Conservation (phyloP, 768 basidiomycete species). For the Hydnomerulius pinastri region DNA sequence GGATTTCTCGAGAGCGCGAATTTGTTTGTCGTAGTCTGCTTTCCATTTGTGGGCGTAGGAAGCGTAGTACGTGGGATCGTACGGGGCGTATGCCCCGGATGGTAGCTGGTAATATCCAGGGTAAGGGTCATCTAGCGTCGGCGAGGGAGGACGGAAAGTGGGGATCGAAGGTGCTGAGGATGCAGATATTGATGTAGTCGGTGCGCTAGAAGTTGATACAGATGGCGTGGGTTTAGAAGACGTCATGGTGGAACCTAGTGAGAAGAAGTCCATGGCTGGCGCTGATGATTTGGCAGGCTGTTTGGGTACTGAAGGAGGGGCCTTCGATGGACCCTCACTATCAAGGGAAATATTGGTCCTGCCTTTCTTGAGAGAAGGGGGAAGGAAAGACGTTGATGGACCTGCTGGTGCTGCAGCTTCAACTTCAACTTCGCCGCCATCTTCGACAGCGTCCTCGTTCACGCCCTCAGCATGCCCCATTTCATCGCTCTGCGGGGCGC, state of each 20-base stretch:
- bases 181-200: slow-evolving; percentile 59
- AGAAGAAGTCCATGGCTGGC: slow-evolving; percentile 66
- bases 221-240: slow-evolving; percentile 9
- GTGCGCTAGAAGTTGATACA: slow-evolving; percentile 33
- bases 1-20: slow-evolving; percentile 73
- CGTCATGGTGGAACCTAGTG: slow-evolving; percentile 44
- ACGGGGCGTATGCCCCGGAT: slow-evolving; percentile 75
- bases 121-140: slow-evolving; percentile 73
- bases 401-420: not conserved
- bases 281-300: slow-evolving; percentile 18
- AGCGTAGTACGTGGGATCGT: slow-evolving; percentile 70
- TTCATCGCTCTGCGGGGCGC: slow-evolving; percentile 8
- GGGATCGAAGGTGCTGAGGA: slow-evolving; percentile 73
- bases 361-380: slow-evolving; percentile 60
- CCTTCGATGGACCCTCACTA: slow-evolving; percentile 25
- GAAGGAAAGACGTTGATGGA: slow-evolving; percentile 52
- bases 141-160: slow-evolving; percentile 71
- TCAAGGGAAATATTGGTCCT: slow-evolving; percentile 60
- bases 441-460: slow-evolving; percentile 19
- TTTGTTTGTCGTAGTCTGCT: slow-evolving; percentile 66
- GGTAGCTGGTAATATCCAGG: slow-evolving; percentile 88
- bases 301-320: slow-evolving; percentile 9
- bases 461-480: slow-evolving; percentile 28
- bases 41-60: slow-evolving; percentile 75
- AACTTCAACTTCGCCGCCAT: slow-evolving; percentile 11